A percentile compares a stretch with the other conserved stretches of the same genome.
phyloP scores from a whole-genome alignment of 805 yeast genomes.

The Saccharomycopsis vini region DNA sequence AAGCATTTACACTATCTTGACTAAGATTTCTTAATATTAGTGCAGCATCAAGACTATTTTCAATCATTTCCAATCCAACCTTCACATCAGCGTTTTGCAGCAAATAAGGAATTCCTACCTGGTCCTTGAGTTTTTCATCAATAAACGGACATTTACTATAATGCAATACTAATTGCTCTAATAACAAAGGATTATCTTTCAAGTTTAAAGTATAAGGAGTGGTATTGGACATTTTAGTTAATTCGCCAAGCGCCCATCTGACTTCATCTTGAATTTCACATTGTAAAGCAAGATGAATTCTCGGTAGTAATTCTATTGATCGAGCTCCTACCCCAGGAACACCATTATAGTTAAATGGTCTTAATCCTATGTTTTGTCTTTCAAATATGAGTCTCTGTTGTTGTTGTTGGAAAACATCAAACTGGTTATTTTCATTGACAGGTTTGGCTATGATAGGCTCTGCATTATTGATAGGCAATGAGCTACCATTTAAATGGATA shows the following conservation, averaged over 20 bases:
- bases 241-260: constrained; percentile 18
- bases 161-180: constrained; percentile 9
- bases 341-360: constrained; percentile 15
- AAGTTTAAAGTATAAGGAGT: constrained; percentile 11
- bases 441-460: constrained; percentile 7
- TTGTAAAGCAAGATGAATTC: constrained; percentile 10
- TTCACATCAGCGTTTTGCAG: constrained; percentile 9
- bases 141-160: constrained; percentile 9
- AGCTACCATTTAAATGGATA: background rate
- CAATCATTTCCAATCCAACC: background rate
- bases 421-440: constrained; percentile 14
- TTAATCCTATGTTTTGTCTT: constrained; percentile 2
- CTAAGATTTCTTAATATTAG: constrained; percentile 70
- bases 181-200: constrained; percentile 6
- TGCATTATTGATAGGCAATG: background rate
- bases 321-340: constrained; percentile 16
- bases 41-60: constrained; percentile 17
- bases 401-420: constrained; percentile 12
- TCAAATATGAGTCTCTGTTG: constrained; percentile 1
- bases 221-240: constrained; percentile 8
- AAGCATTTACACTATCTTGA: constrained; percentile 79
- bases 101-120: constrained; percentile 4
- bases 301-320: constrained; percentile 6
- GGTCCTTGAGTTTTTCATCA: background rate
- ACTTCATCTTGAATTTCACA: constrained; percentile 9